phyloP scores from a whole-genome alignment of 176 grass and related monocot genomes.

The Zoysia japonica region DNA sequence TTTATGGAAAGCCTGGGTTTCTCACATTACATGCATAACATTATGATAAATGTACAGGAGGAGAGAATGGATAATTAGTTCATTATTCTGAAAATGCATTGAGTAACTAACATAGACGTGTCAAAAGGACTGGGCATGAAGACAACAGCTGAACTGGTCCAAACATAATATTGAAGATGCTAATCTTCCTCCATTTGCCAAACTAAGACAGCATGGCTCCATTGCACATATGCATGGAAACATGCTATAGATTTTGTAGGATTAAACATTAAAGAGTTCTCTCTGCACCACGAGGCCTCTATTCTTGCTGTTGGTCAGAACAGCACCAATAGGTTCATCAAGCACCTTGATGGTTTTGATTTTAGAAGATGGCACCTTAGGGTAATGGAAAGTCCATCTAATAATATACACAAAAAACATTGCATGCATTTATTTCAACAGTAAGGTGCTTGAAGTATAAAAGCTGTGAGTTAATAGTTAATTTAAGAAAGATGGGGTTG shows the following conservation, averaged over 20 bases:
- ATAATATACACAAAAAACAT: constrained; percentile 15
- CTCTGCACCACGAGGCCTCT: background rate
- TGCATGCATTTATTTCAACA: background rate
- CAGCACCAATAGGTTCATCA: background rate
- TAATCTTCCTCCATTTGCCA: constrained; percentile 6
- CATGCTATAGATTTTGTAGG: constrained; percentile 1
- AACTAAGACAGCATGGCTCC: background rate
- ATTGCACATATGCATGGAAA: constrained; percentile 18
- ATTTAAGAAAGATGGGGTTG: background rate
- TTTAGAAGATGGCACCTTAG: background rate
- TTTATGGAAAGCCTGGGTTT: background rate
- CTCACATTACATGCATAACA: background rate
- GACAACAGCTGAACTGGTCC: constrained; percentile 4
- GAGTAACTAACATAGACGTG: background rate
- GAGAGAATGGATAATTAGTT: background rate
- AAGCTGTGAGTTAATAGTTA: constrained; percentile 3
- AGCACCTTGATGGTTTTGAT: background rate
- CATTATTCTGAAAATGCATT: constrained; percentile 3
- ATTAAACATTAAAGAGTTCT: background rate
- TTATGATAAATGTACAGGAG: background rate
- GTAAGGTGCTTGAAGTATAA: background rate
- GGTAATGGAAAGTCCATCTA: background rate
- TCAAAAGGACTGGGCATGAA: background rate
- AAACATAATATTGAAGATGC: background rate
- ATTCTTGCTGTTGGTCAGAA: background rate